These are phyloP conservation scores for Sporothrix mexicana DNA, from an alignment of 2,329 filamentous ascomycete species.

Conservation along the genomic window DNA sequence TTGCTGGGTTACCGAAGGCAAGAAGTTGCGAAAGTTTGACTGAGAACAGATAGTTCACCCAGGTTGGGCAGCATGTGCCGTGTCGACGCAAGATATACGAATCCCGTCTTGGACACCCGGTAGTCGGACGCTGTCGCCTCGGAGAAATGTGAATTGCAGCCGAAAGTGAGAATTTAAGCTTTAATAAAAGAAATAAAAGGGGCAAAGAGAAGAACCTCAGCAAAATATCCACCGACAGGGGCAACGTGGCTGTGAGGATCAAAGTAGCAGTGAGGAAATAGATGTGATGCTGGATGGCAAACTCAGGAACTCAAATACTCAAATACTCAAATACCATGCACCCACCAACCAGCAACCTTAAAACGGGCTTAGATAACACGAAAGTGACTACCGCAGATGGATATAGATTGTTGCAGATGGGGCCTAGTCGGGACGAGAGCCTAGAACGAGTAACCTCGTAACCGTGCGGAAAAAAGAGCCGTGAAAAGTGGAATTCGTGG, in stretches of 20 bases:
- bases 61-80: neutral
- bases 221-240: neutral
- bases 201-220: neutral
- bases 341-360: neutral
- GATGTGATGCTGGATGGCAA: neutral
- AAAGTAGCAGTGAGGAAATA: neutral
- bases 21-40: no score
- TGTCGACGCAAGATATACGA: constrained; percentile 11
- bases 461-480: no score
- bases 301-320: neutral
- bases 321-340: constrained; percentile 4
- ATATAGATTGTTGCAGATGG: neutral
- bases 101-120: neutral
- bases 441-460: neutral
- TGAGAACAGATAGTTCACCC: neutral
- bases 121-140: neutral
- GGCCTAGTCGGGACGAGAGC: neutral
- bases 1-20: neutral
- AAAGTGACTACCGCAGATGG: neutral
- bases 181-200: neutral
- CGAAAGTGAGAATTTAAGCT: neutral
- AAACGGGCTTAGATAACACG: neutral
- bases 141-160: neutral
- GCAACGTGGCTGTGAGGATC: neutral
- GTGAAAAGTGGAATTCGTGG: neutral